Percentiles rank a stretch among this genome's conserved stretches.
These are phyloP conservation scores for Colletotrichum musae DNA, from an alignment of 2,329 filamentous ascomycete species.

Conservation along the genomic window DNA sequence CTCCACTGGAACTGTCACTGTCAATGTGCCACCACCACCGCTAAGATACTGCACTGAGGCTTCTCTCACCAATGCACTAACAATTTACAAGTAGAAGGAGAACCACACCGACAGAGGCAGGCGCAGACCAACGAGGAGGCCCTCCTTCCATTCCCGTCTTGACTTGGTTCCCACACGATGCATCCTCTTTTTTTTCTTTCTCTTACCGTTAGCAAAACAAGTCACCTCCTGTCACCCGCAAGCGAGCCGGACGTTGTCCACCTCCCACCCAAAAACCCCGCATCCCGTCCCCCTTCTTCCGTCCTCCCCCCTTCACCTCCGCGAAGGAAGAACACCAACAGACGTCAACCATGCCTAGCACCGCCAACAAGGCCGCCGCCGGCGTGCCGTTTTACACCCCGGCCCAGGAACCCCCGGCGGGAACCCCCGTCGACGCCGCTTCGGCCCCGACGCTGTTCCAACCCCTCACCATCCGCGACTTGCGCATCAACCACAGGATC, in stretches of 20 bases:
- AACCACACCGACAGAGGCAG: too few species aligned
- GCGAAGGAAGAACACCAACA: not conserved
- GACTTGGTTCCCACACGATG: slow-evolving; percentile 1
- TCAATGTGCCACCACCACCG: too few species aligned
- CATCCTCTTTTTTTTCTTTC: not conserved
- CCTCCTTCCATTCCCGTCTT: not conserved
- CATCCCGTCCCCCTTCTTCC: not conserved
- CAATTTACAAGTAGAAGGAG: too few species aligned
- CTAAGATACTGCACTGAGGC: too few species aligned
- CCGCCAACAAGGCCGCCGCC: slow-evolving; percentile 56
- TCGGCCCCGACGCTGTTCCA: slow-evolving; percentile 68
- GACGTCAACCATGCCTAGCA: slow-evolving; percentile 44
- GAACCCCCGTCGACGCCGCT: slow-evolving; percentile 58
- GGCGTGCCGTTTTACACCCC: slow-evolving; percentile 69
- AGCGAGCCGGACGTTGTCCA: not conserved
- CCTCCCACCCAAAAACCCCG: not conserved
- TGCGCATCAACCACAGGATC: slow-evolving; percentile 70
- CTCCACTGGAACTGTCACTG: too few species aligned
- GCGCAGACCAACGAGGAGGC: not conserved
- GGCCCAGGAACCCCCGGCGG: slow-evolving; percentile 65
- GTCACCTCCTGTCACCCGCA: not conserved
- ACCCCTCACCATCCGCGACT: slow-evolving; percentile 67
- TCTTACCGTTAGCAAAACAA: slow-evolving; percentile 18
- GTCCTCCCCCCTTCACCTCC: too few species aligned
- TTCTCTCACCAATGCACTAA: too few species aligned